Evolutionary conservation across 2,329 filamentous ascomycete species (phyloP).

Genomic region (Exophiala aquamarina): DNA sequence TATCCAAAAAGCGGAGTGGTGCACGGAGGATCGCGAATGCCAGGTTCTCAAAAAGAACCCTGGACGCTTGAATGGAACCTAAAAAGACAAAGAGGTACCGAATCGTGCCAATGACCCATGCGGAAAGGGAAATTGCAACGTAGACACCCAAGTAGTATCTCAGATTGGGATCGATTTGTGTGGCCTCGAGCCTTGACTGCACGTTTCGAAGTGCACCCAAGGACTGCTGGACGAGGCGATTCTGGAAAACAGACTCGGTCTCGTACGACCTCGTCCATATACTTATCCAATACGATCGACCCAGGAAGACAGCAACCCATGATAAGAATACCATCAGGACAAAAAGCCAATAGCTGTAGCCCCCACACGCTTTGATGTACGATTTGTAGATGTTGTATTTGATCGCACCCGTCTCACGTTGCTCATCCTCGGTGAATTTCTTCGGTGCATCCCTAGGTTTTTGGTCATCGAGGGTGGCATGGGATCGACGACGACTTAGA

Average conservation of each 20-base stretch:
- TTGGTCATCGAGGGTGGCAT: constrained; percentile 23
- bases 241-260: constrained; percentile 24
- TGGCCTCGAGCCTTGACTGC: constrained; percentile 10
- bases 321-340: constrained; percentile 22
- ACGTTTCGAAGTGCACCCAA: constrained; percentile 21
- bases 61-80: constrained; percentile 69
- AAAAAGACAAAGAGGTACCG: constrained; percentile 64
- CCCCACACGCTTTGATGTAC: constrained; percentile 68
- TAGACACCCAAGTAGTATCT: constrained; percentile 70
- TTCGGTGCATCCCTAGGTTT: constrained; percentile 52
- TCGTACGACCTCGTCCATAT: constrained; percentile 44
- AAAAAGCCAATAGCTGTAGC: constrained; percentile 38
- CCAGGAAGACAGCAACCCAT: constrained; percentile 25
- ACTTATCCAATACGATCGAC: constrained; percentile 48
- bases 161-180: constrained; percentile 39
- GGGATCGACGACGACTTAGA: constrained; percentile 17
- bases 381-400: constrained; percentile 65
- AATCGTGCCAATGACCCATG: constrained; percentile 57
- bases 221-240: constrained; percentile 18
- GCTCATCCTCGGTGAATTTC: constrained; percentile 76
- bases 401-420: constrained; percentile 68
- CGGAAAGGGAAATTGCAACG: constrained; percentile 57
- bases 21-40: constrained; percentile 68
- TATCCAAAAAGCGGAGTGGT: constrained; percentile 77
- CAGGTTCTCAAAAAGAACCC: constrained; percentile 65